A percentile compares a stretch with the other conserved stretches of the same genome.
These are phyloP conservation scores for Saccharomycopsis vini DNA, from an alignment of 805 yeast species.

Conservation along the genomic window DNA sequence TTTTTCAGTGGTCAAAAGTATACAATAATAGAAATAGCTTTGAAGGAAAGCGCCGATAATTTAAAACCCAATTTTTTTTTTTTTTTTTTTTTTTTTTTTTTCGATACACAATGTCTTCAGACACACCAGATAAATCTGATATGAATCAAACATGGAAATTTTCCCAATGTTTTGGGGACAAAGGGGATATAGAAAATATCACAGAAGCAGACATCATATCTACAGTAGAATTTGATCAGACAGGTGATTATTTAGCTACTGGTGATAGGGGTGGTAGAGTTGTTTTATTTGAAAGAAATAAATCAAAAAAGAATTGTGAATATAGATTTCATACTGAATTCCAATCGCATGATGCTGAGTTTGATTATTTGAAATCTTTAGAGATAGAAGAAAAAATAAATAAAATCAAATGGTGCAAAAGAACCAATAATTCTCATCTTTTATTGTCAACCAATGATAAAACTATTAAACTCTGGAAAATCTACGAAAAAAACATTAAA, in stretches of 20 bases:
- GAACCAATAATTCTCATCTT: constrained; percentile 84
- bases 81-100: no score
- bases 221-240: constrained; percentile 90
- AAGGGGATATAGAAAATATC: constrained; percentile 90
- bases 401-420: constrained; percentile 91
- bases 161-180: constrained; percentile 97
- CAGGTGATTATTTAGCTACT: constrained; percentile 93
- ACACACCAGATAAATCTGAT: constrained; percentile 20
- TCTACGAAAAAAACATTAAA: constrained; percentile 83
- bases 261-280: constrained; percentile 99
- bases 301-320: constrained; percentile 70
- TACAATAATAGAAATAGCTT: no score
- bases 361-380: constrained; percentile 88
- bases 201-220: constrained; percentile 97
- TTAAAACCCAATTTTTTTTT: no score
- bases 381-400: constrained; percentile 98
- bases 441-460: constrained; percentile 90
- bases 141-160: constrained; percentile 58
- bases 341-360: constrained; percentile 97
- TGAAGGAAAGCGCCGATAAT: no score
- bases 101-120: neutral
- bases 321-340: constrained; percentile 94
- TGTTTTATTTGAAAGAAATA: constrained; percentile 87
- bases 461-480: constrained; percentile 97
- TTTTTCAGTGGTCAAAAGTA: no score